phyloP scores from a whole-genome alignment of 768 basidiomycete genomes.

The Butyriboletus loyo region DNA sequence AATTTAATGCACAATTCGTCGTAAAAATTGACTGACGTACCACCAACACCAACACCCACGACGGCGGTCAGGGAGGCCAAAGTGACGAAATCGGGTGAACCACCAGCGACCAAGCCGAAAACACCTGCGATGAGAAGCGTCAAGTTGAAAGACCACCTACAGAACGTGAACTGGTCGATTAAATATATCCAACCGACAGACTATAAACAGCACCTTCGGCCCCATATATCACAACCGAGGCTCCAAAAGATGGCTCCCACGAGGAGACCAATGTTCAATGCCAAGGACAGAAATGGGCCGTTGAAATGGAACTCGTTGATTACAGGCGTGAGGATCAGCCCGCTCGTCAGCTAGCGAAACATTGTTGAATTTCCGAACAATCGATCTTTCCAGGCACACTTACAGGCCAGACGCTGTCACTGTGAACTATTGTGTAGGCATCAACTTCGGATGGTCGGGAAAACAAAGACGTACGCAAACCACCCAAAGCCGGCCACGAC shows the following conservation, averaged over 20 bases:
- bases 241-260: slow-evolving; percentile 50
- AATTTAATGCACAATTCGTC: neutral
- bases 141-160: slow-evolving; percentile 50
- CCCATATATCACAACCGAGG: slow-evolving; percentile 51
- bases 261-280: slow-evolving; percentile 52
- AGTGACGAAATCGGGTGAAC: slow-evolving; percentile 43
- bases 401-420: slow-evolving; percentile 40
- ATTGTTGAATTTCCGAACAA: neutral
- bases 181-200: neutral
- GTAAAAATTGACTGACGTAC: slow-evolving; percentile 10
- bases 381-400: slow-evolving; percentile 2
- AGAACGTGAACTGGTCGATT: neutral
- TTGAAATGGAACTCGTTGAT: slow-evolving; percentile 47
- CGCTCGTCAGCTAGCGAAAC: slow-evolving; percentile 35
- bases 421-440: neutral
- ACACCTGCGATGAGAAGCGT: slow-evolving; percentile 52
- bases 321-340: slow-evolving; percentile 46
- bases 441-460: neutral
- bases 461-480: slow-evolving; percentile 33
- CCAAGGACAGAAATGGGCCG: slow-evolving; percentile 48
- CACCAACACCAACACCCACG: slow-evolving; percentile 49
- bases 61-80: slow-evolving; percentile 47
- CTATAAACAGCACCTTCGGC: slow-evolving; percentile 35
- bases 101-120: slow-evolving; percentile 52
- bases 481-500: slow-evolving; percentile 41